Conservation (phyloP, 2,329 filamentous ascomycete species). For the Aspergillus transmontanensis region DNA sequence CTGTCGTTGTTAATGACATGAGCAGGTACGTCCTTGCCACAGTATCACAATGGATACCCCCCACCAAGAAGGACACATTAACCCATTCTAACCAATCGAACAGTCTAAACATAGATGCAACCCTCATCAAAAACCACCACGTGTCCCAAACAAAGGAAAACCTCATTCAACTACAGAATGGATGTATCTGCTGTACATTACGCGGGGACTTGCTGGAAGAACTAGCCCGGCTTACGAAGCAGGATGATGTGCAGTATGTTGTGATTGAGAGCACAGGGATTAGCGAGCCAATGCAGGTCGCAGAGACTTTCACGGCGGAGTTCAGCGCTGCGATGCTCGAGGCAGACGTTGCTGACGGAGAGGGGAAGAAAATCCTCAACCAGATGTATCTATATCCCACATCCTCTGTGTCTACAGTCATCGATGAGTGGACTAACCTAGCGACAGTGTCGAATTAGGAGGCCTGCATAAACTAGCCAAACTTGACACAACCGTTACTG, state of each 20-base stretch:
- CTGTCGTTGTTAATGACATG: conserved; percentile 75
- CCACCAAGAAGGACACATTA: neutral
- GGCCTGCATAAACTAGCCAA: conserved; percentile 67
- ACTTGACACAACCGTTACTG: conserved; percentile 71
- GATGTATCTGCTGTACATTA: conserved; percentile 76
- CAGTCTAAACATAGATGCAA: conserved; percentile 67
- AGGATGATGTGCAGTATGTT: conserved; percentile 69
- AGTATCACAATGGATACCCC: too few relatives aligned
- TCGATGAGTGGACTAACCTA: conserved; percentile 8
- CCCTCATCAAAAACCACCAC: conserved; percentile 60
- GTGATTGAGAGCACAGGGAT: conserved; percentile 73
- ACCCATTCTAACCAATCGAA: neutral
- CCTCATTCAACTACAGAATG: conserved; percentile 69
- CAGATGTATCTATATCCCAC: conserved; percentile 45
- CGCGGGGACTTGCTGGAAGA: conserved; percentile 72
- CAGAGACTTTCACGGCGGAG: conserved; percentile 68
- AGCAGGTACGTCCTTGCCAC: conserved; percentile 52
- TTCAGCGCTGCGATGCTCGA: conserved; percentile 53
- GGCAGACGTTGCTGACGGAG: conserved; percentile 49
- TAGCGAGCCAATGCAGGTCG: conserved; percentile 73
- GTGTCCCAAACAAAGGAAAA: conserved; percentile 64
- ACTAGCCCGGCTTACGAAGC: conserved; percentile 64
- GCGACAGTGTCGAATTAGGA: conserved; percentile 54
- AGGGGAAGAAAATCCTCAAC: conserved; percentile 48
- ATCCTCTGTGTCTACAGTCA: conserved; percentile 12